Percentiles rank a stretch among this genome's conserved stretches.
phyloP scores from a whole-genome alignment of 1,284 basidiomycete genomes.

The Coniferiporia sulphurascens region DNA sequence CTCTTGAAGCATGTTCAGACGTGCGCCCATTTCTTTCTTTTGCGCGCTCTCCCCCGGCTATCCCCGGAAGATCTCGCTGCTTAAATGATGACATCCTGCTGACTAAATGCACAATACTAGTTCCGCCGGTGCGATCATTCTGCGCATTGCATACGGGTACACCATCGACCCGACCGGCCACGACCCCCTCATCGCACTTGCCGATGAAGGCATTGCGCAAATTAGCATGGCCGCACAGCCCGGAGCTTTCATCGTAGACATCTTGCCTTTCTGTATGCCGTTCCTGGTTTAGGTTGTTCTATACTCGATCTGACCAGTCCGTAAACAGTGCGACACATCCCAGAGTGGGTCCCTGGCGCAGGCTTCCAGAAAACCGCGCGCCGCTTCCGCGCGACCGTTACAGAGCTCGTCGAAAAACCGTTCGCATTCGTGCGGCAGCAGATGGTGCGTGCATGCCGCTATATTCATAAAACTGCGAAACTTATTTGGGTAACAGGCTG shows the following conservation, averaged over 20 bases:
- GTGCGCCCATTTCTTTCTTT: not conserved
- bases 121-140: slow-evolving; percentile 17
- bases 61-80: slow-evolving; percentile 7
- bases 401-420: slow-evolving; percentile 15
- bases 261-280: slow-evolving; percentile 11
- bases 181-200: slow-evolving; percentile 10
- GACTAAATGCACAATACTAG: not conserved
- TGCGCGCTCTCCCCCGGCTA: slow-evolving; percentile 1
- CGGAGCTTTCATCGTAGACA: slow-evolving; percentile 17
- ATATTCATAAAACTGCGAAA: not conserved
- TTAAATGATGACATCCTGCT: not conserved
- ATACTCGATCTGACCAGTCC: not conserved
- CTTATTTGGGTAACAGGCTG: not conserved
- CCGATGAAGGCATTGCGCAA: slow-evolving; percentile 13
- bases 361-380: slow-evolving; percentile 6
- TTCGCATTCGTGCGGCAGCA: slow-evolving; percentile 16
- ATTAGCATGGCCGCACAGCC: slow-evolving; percentile 17
- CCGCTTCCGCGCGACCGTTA: slow-evolving; percentile 2
- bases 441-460: not conserved
- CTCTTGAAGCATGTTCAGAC: slow-evolving; percentile 11
- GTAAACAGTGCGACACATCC: slow-evolving; percentile 7
- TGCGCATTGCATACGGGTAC: slow-evolving; percentile 19
- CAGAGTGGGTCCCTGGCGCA: slow-evolving; percentile 17
- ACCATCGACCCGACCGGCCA: slow-evolving; percentile 10
- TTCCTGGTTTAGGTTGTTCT: not conserved